Conservation (phyloP, 1,139 yeast genomes). For the Pichia sp. region DNA sequence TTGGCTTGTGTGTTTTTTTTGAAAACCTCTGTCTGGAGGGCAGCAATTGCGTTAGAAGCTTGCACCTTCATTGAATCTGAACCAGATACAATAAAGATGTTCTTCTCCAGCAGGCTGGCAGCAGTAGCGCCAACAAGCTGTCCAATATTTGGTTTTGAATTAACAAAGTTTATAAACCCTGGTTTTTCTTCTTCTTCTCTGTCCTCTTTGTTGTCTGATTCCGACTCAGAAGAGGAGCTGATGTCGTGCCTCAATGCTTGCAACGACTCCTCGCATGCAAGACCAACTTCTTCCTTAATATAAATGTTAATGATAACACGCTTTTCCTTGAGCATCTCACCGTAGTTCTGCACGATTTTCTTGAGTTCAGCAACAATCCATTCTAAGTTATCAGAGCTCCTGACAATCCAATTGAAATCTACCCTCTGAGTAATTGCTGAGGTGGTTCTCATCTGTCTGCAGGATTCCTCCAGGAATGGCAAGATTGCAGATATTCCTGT, state of each 20-base stretch:
- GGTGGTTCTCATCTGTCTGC: conserved; percentile 29
- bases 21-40: conserved; percentile 33
- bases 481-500: conserved; percentile 38
- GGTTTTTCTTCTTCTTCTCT: no score
- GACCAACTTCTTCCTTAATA: conserved; percentile 15
- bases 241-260: neutral
- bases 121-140: conserved; percentile 21
- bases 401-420: conserved; percentile 49
- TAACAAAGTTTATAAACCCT: conserved; percentile 14
- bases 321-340: conserved; percentile 12
- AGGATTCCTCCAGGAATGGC: conserved; percentile 36
- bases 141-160: conserved; percentile 36
- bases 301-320: conserved; percentile 23
- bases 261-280: conserved; percentile 3
- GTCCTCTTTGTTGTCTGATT: neutral
- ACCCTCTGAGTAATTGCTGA: conserved; percentile 29
- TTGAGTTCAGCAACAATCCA: conserved; percentile 46
- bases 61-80: conserved; percentile 42
- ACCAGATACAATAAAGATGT: conserved; percentile 52
- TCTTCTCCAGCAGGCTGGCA: conserved; percentile 35
- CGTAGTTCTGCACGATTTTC: conserved; percentile 6
- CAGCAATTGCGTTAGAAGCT: conserved; percentile 46
- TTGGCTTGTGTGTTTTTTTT: conserved; percentile 27
- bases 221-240: conserved; percentile 23
- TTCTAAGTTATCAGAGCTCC: conserved; percentile 35